Evolutionary conservation across 2,329 filamentous ascomycete genomes (phyloP), one percentile per base, ranked within the genome.

Genomic region (Pseudogymnoascus sp.): DNA sequence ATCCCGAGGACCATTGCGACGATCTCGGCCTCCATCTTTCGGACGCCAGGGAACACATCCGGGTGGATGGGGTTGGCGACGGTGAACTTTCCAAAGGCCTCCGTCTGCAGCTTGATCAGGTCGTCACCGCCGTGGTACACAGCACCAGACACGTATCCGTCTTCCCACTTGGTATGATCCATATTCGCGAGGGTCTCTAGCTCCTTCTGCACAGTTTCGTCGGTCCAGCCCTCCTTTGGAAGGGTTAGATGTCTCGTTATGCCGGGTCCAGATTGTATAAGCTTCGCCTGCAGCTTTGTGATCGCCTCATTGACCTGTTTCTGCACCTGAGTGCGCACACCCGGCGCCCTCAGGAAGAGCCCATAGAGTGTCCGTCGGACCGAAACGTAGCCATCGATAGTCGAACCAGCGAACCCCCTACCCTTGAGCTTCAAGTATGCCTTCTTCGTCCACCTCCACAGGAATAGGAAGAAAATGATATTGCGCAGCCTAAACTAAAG

Each of bases 21-120:
- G 66, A 99, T 81, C 79, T 99, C 95, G 50, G 95, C 93, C 80
- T 99, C 95, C 95, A 99, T 99, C 84, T 99, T 99, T 71, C 95
- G 83, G 61, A 99, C 93, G 28, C 93, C 95, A 14, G 95, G 95
- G 78, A 99, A 99, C 46, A 99, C 93, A 77, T 99, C 95, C 5
- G 95, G 95, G 75, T 99, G 95, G 69, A 99, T 95, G 2, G 95
- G 95, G 75, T 99, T 99, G 40, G 92, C 85, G 31, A 99, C 95
- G 60, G 92, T 93, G 75, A 99, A 99, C 76, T 90, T 89, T 68
- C 90, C 89, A 81, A 93, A 97, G 0, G 95, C 93, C 74, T 97
- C 91, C 5, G 90, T 90, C 79, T 99, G 95, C 40, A 99, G 80
- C 72, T 89, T 85, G 65, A 95, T 78, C 69, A 99, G 78, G 50